These are phyloP conservation scores for Wickerhamiella azymoides DNA, from an alignment of 805 yeast species.

Conservation along the genomic window DNA sequence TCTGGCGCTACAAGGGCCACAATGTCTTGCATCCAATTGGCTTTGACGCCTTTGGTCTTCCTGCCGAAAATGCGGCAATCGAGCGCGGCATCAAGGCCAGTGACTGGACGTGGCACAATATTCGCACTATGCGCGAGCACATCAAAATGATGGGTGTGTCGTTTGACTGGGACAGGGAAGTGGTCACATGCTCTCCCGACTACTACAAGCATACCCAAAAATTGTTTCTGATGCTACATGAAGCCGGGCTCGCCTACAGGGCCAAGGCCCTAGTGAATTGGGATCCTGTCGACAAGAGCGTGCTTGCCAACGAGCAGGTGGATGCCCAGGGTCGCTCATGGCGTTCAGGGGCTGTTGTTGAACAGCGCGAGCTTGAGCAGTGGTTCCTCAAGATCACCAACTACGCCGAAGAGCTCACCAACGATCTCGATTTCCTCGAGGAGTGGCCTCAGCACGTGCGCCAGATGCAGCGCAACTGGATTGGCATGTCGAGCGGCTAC, in stretches of 20 bases:
- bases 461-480: slow-evolving; percentile 88
- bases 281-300: slow-evolving; percentile 96
- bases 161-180: slow-evolving; percentile 88
- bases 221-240: slow-evolving; percentile 57
- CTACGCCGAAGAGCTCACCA: slow-evolving; percentile 52
- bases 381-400: slow-evolving; percentile 90
- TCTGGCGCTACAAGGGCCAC: slow-evolving; percentile 58
- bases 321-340: slow-evolving; percentile 83
- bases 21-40: slow-evolving; percentile 94
- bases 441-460: slow-evolving; percentile 86
- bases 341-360: slow-evolving; percentile 95
- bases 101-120: slow-evolving; percentile 70
- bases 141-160: slow-evolving; percentile 65
- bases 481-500: slow-evolving; percentile 76
- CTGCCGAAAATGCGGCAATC: slow-evolving; percentile 96
- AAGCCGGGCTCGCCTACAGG: slow-evolving; percentile 73
- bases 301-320: slow-evolving; percentile 92
- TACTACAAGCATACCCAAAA: slow-evolving; percentile 90
- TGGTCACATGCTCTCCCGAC: slow-evolving; percentile 72
- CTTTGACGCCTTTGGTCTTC: slow-evolving; percentile 97
- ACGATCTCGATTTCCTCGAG: slow-evolving; percentile 46
- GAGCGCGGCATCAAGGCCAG: slow-evolving; percentile 69
- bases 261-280: slow-evolving; percentile 84
- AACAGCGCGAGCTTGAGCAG: slow-evolving; percentile 65
- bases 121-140: slow-evolving; percentile 75